Percentiles rank a stretch among this genome's conserved stretches.
Evolutionary conservation across 768 basidiomycete genomes (phyloP).

Genomic region (Macrolepiota dolichaula): DNA sequence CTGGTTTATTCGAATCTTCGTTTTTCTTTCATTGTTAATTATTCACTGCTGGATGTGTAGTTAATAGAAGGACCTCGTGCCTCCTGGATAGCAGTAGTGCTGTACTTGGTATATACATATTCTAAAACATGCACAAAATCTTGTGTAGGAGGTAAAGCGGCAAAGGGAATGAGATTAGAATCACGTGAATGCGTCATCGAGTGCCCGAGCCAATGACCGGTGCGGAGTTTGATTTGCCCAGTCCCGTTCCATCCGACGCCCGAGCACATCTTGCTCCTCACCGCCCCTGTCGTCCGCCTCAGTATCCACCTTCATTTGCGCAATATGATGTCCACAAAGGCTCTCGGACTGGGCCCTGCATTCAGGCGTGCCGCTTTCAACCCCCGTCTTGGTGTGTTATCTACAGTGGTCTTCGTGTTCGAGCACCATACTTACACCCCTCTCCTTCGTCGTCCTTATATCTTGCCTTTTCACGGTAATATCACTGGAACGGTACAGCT

Average conservation of each 20-base stretch:
- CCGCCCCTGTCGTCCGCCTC: conserved; percentile 5
- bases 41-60: not conserved
- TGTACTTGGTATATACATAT: not conserved
- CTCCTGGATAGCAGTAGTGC: not conserved
- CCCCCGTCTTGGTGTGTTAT: conserved; percentile 31
- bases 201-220: conserved; percentile 15
- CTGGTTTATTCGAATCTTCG: not conserved
- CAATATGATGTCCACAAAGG: conserved; percentile 45
- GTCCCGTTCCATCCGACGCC: conserved; percentile 15
- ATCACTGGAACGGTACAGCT: conserved; percentile 15
- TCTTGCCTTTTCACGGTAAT: not conserved
- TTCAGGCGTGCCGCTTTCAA: conserved; percentile 49
- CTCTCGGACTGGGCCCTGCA: conserved; percentile 54
- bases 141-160: not conserved
- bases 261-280: not conserved
- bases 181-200: conserved; percentile 17
- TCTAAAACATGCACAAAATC: not conserved
- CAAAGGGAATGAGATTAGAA: not conserved
- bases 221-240: conserved; percentile 21
- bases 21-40: not conserved
- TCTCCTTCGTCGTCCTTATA: not conserved
- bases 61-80: not conserved
- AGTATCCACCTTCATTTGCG: conserved; percentile 1
- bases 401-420: conserved; percentile 15
- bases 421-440: conserved; percentile 12